phyloP scores from a whole-genome alignment of 192 early-diverging fungal genomes.

The Podila clonocystis region DNA sequence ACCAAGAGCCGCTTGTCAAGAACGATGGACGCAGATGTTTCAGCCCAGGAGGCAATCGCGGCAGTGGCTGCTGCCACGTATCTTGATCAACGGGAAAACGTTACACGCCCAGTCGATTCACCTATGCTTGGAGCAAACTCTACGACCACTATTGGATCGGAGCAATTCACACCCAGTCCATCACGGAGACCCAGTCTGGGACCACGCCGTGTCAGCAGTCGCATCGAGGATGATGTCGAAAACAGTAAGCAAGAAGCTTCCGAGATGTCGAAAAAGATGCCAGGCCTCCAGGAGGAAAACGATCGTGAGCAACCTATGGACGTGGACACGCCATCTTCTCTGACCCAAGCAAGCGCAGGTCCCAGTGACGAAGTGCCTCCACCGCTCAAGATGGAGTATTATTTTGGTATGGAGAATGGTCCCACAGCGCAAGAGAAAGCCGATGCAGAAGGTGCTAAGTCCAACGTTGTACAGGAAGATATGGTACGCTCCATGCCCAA shows the following conservation, averaged over 20 bases:
- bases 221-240: slow-evolving; percentile 15
- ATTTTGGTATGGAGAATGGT: slow-evolving; percentile 7
- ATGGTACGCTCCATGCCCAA: slow-evolving; percentile 15
- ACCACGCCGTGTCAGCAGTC: slow-evolving; percentile 42
- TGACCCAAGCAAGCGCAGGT: neutral
- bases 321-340: neutral
- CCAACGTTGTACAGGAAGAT: slow-evolving; percentile 33
- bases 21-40: slow-evolving; percentile 19
- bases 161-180: neutral
- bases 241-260: neutral
- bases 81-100: slow-evolving; percentile 10
- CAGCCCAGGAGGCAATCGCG: slow-evolving; percentile 22
- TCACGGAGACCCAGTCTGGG: slow-evolving; percentile 26
- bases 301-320: neutral
- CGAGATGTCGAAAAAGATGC: neutral
- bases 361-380: neutral
- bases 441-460: slow-evolving; percentile 9
- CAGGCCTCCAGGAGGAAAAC: neutral
- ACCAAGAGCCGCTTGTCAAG: neutral
- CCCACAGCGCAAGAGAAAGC: slow-evolving; percentile 27
- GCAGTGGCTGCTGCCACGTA: slow-evolving; percentile 29
- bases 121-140: neutral
- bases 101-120: neutral
- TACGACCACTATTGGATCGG: slow-evolving; percentile 8
- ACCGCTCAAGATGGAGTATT: slow-evolving; percentile 20